Evolutionary conservation across 2,329 filamentous ascomycete species (phyloP), one percentile per base, ranked within the genome.

Genomic region (Biscogniauxia marginata): DNA sequence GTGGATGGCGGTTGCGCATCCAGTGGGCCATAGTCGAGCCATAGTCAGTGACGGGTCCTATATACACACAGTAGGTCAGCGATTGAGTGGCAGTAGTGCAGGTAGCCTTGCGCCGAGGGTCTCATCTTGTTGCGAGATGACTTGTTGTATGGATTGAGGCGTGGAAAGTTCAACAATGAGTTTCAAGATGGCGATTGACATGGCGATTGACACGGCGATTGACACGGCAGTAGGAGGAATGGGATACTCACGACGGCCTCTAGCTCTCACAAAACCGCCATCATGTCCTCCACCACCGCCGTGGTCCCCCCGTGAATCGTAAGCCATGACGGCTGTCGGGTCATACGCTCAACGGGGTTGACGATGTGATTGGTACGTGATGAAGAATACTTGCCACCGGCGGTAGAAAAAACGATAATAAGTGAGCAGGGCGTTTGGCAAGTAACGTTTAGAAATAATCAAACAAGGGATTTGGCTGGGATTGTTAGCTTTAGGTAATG

Each of bases 21-120:
- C 91, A 99, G 74, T 96, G 90, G 52, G 90, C 87, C 71, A 96
- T 84, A 8, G 91, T 95, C 21, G 93, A 88, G 67, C 91, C 89
- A 81, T 96, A 96, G 74, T 97, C 93, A 46, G 93, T 97, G 13
- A 96, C 91, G 46, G 92, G 89, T 62, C 92, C 91, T 96, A 60
- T 3, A 24, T 45, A 23, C 16, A 49, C 16, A 49, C 25, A 45
- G 48, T 43, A 19, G 43, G 46, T 66, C 53, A 67, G 55, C 43
- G 57, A 50, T 24, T 50, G 22, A 16, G 45, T 43, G 24, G 9
- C n/a, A n/a, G 11, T 9, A 44, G 46, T 4, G 8, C 11, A 46
- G 9, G 24, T 46, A n/a, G n/a, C n/a, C n/a, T n/a, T n/a, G n/a
- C n/a, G n/a, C n/a, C n/a, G n/a, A n/a, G n/a, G n/a, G n/a, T n/a